These are phyloP conservation scores for Spathaspora hagerdaliae DNA, from an alignment of 805 yeast genomes.

Conservation along the genomic window DNA sequence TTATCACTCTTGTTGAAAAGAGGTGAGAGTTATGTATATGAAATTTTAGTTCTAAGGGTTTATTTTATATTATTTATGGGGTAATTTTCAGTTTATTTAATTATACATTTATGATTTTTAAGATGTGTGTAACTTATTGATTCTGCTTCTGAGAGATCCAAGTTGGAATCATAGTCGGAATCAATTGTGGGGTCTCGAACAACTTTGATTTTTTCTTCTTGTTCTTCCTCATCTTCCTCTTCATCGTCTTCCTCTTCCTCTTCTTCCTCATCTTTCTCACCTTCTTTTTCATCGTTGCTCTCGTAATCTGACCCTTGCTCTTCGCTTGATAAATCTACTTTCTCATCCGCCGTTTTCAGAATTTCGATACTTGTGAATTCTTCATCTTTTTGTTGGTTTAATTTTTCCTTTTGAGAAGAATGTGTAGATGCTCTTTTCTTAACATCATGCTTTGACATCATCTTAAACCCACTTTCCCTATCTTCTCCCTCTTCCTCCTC, in stretches of 20 bases:
- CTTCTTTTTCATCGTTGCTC: background rate
- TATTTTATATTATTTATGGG: background rate
- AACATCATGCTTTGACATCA: slow-evolving; percentile 42
- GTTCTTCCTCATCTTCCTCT: background rate
- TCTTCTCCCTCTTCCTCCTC: slow-evolving; percentile 33
- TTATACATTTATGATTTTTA: slow-evolving; percentile 9
- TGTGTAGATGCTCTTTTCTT: background rate
- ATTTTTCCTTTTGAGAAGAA: background rate
- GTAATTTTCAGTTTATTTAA: slow-evolving; percentile 1
- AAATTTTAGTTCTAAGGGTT: too few species aligned
- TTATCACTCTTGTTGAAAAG: background rate
- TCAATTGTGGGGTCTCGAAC: slow-evolving; percentile 17
- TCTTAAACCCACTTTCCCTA: slow-evolving; percentile 17
- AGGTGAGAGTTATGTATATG: background rate
- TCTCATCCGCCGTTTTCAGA: background rate
- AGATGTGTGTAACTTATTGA: slow-evolving; percentile 5
- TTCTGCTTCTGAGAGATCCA: slow-evolving; percentile 20
- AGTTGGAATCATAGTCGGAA: slow-evolving; percentile 20
- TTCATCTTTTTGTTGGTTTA: background rate
- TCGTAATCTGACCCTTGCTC: background rate
- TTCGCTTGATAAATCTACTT: background rate
- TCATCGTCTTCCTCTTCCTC: background rate
- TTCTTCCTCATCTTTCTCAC: background rate
- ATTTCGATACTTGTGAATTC: background rate
- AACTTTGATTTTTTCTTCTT: background rate